Base-by-base conservation (phyloP, 2,329 filamentous ascomycete genomes). In the Ophiocordyceps unilateralis region DNA sequence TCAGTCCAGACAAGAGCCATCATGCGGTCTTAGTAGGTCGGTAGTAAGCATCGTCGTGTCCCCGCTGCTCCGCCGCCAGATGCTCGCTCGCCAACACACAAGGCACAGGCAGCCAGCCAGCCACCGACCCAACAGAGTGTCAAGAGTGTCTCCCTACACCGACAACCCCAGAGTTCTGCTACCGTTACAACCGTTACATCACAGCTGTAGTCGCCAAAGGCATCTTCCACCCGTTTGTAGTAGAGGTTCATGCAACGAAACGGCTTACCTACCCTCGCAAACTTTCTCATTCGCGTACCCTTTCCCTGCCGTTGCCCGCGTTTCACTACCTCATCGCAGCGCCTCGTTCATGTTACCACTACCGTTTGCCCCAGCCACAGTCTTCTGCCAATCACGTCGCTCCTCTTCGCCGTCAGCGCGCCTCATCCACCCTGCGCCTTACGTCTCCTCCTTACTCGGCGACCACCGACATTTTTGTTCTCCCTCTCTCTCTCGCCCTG, bases 391-490 rank as follows among this genome's bases (percentile, higher is more conserved):
- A 36, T 36, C 32, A 36, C n/a, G 17, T 30, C 28, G n/a, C 28
- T 30, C 28, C 10, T 14, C 28, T 19, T 36, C 32, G 32, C 32
- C 32, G 17, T 36, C 32, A 36, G 32, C 32, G 28, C 40, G 28
- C 30, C 28, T 36, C 28, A n/a, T 24, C 32, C 28, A 19, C 32
- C 43, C 43, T 39, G 39, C 43, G 32, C 39, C 24, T 22, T 39
- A 26, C 24, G 24, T 26, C 24, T 26, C 24, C 24, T 26, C 24
- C 24, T 26, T 26, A 12, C 34, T 52, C 49, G 34, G 40, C 41
- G 41, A 46, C 39, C 41, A 42, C 42, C 34, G 19, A 28, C 34
- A 22, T 42, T 42, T 28, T 40, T 22, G 44, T 30, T 43, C 24
- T 17, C 38, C 21, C 38, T 43, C 34, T 22, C 39, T 28, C 38